Conservation (phyloP, 768 basidiomycete species). For the Agaricus sinodeliciosus region DNA sequence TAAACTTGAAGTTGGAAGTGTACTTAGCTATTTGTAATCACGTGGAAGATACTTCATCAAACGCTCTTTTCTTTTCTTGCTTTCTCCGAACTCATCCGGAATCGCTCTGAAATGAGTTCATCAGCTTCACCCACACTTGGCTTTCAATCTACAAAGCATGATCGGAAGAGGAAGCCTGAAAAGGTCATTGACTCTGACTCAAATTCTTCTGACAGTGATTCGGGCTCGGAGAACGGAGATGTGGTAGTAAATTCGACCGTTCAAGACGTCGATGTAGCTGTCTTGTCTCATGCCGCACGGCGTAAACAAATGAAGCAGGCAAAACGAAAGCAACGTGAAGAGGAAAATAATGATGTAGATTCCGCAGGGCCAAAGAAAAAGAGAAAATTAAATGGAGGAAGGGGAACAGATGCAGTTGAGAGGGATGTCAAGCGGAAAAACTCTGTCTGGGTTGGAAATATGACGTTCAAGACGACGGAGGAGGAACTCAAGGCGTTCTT, state of each 20-base stretch:
- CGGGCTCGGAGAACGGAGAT: slow-evolving; percentile 3
- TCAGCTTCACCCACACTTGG: slow-evolving; percentile 24
- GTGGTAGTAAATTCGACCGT: slow-evolving; percentile 1
- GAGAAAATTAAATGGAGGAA: slow-evolving; percentile 37
- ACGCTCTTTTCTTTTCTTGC: not conserved
- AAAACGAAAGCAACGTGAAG: slow-evolving; percentile 21
- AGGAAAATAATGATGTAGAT: slow-evolving; percentile 16
- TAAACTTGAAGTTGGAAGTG: not conserved
- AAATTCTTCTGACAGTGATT: slow-evolving; percentile 10
- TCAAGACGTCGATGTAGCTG: slow-evolving; percentile 31
- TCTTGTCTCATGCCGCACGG: slow-evolving; percentile 71
- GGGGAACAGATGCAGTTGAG: slow-evolving; percentile 19
- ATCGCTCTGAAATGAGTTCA: slow-evolving; percentile 2
- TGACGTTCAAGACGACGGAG: slow-evolving; percentile 83
- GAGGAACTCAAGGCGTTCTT: slow-evolving; percentile 70
- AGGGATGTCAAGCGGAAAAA: slow-evolving; percentile 54
- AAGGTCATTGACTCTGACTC: slow-evolving; percentile 12
- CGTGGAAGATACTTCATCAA: not conserved
- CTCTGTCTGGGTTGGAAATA: slow-evolving; percentile 94
- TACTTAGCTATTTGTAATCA: not conserved
- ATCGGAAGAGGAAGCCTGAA: slow-evolving; percentile 23
- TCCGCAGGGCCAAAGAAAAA: slow-evolving; percentile 30
- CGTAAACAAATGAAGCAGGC: slow-evolving; percentile 53
- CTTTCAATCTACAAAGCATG: slow-evolving; percentile 21
- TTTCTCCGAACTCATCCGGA: not conserved